Percentiles rank a stretch among this genome's conserved stretches.
These are phyloP conservation scores for Desmodesmus armatus DNA, from an alignment of 139 green algal species.

Conservation along the genomic window DNA sequence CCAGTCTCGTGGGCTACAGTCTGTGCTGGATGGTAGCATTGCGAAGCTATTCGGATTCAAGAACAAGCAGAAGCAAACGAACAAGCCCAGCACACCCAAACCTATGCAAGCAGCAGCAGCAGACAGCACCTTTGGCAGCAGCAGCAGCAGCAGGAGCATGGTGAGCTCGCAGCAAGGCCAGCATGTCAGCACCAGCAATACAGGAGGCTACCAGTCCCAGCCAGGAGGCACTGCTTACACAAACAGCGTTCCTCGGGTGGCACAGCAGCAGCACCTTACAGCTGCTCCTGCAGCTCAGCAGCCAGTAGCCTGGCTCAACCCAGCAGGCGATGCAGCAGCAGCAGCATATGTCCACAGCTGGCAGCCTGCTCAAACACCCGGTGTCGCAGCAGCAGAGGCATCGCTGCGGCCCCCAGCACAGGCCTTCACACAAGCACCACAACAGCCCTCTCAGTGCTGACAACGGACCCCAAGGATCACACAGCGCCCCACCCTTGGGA, in stretches of 20 bases:
- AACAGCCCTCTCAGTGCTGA: slow-evolving; percentile 1
- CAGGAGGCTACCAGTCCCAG: not conserved
- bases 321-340: not conserved
- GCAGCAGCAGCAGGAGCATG: not conserved
- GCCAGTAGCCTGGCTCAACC: too few relatives aligned
- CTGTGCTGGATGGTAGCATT: too few relatives aligned
- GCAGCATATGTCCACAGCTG: not conserved
- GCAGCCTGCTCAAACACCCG: too few relatives aligned
- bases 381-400: not conserved
- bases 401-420: not conserved
- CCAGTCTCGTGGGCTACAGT: too few relatives aligned
- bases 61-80: too few relatives aligned
- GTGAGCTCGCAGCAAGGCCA: not conserved
- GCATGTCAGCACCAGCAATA: not conserved
- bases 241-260: too few relatives aligned
- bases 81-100: too few relatives aligned
- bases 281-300: too few relatives aligned
- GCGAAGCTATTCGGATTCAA: too few relatives aligned
- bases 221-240: too few relatives aligned
- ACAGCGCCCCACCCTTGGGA: slow-evolving; percentile 35
- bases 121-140: not conserved
- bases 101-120: not conserved
- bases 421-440: not conserved
- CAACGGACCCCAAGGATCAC: slow-evolving; percentile 6
- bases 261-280: too few relatives aligned